phyloP scores from a whole-genome alignment of 495 filamentous ascomycete genomes.

The Aspergillus coremiiformis region DNA sequence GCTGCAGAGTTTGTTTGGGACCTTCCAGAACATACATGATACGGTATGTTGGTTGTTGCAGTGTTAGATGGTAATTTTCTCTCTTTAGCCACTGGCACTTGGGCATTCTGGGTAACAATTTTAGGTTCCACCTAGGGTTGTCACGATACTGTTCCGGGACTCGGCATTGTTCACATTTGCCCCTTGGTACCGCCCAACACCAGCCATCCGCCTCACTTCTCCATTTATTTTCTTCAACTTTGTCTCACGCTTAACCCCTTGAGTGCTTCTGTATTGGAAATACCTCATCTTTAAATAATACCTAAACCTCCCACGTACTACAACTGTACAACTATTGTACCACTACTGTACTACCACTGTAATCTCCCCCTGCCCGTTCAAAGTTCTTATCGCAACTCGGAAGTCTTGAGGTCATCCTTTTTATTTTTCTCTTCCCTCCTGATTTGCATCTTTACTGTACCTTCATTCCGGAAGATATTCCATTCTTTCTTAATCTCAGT shows the following conservation, averaged over 20 bases:
- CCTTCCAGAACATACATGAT: background rate
- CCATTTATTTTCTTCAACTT: background rate
- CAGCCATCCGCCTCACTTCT: conserved; percentile 2
- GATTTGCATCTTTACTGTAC: background rate
- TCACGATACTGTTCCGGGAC: conserved; percentile 3
- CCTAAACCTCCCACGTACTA: no score
- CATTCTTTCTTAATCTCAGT: background rate
- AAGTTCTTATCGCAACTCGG: background rate
- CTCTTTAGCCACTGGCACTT: no score
- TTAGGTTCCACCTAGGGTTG: no score
- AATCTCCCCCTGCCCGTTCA: no score
- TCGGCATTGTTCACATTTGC: conserved; percentile 3
- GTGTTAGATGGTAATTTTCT: background rate
- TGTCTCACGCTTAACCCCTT: conserved; percentile 1
- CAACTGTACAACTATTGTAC: no score
- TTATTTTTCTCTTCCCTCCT: background rate
- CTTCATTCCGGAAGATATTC: no score
- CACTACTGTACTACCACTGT: no score
- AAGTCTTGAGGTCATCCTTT: background rate
- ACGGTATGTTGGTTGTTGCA: background rate
- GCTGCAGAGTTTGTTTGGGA: background rate
- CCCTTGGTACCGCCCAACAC: conserved; percentile 10
- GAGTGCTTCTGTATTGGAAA: conserved; percentile 3
- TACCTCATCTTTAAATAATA: no score
- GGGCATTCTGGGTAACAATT: no score